Base-by-base conservation (phyloP, 2,329 filamentous ascomycete species). In the Penicillium vulpinum region DNA sequence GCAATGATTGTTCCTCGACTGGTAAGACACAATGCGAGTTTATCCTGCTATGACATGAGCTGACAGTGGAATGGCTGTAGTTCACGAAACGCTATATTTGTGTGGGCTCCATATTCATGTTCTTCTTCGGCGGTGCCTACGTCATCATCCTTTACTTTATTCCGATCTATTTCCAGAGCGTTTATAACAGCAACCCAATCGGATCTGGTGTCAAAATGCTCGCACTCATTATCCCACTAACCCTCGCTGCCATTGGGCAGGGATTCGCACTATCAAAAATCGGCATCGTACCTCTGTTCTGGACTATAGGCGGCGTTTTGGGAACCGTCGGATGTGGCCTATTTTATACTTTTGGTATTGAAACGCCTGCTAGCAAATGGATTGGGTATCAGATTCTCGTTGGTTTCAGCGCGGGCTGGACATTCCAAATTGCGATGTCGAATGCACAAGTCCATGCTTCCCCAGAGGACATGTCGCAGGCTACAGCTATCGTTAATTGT, bases 141-240 rank as follows among this genome's bases (percentile, higher is more conserved):
- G 71, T 66, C 41, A 52, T 70, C 10, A 76, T 72, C 56, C 64
- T 73, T 10, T 73, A 78, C 61, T 69, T 56, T 21, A 57, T 65
- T 2, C 62, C 62, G 7, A 58, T 58, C 38, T 62, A 59, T 57
- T 80, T 80, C 65, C 77, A 80, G 59, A 66, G 64, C 5, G 66
- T 78, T 18, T 56, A 65, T 9, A 66, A 68, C 50, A 68, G 66
- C 10, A 69, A 62, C 6, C 67, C 77, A 2, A 64, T 69, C 18
- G 52, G 61, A 31, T 75, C 70, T 13, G 78, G 78, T 22, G 67
- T 80, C 13, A 66, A 69, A 49, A 79, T 77, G 51, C 63, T 80
- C 15, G 73, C 78, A n/a, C 63, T 77, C 29, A 72, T 80, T 6
- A 57, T 80, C 13, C 67, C 67, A 5, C 62, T 67, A 44, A 59